Evolutionary conservation across 2,329 filamentous ascomycete genomes (phyloP).

Genomic region (Phaeoacremonium minimum): DNA sequence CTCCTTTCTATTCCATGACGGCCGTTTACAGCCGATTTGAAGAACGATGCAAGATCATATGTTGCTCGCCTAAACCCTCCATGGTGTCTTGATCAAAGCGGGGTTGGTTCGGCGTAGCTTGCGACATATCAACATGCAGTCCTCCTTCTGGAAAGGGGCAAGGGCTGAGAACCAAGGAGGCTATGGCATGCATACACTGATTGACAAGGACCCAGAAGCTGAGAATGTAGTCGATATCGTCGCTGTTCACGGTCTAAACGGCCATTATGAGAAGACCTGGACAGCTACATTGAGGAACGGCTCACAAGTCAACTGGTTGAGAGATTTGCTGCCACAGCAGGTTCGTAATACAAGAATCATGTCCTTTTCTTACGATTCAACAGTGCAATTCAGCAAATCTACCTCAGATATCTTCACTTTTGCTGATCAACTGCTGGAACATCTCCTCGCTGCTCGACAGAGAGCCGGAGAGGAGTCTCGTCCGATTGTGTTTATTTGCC

Average conservation of each 20-base stretch:
- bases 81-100: too few species aligned
- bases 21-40: too few species aligned
- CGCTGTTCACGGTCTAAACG: conserved; percentile 4
- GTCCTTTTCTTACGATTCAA: conserved; percentile 4
- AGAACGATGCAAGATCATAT: too few species aligned
- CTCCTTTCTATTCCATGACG: too few species aligned
- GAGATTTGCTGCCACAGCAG: conserved; percentile 4
- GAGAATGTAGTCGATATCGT: conserved; percentile 3
- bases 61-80: too few species aligned
- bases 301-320: neutral
- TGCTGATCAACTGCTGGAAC: conserved; percentile 3
- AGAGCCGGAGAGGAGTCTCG: neutral
- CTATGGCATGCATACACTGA: conserved; percentile 2
- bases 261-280: conserved; percentile 6
- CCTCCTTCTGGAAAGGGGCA: too few species aligned
- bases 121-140: too few species aligned
- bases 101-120: too few species aligned
- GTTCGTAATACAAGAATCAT: neutral
- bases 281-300: neutral
- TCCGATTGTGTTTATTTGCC: neutral
- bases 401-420: conserved; percentile 3
- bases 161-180: too few species aligned
- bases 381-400: conserved; percentile 1
- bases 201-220: conserved; percentile 3
- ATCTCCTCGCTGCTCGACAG: neutral